These are phyloP conservation scores for Yamadazyma songkhlaensis DNA, from an alignment of 1,139 yeast species.

Conservation along the genomic window DNA sequence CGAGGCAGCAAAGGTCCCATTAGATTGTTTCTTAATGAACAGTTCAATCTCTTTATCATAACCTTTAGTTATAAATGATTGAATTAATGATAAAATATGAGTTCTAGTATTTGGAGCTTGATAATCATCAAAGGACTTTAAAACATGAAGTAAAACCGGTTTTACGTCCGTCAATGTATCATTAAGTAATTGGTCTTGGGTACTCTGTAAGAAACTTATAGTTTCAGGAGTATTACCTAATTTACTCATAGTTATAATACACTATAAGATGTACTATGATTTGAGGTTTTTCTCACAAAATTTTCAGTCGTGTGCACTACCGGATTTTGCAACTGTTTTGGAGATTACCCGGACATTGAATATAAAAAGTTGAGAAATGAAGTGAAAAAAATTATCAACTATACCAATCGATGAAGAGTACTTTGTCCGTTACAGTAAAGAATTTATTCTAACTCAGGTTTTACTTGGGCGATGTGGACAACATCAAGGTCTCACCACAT, in stretches of 20 bases:
- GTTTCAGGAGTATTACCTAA: constrained; percentile 1
- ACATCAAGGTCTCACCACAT: constrained; percentile 34
- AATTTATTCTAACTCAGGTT: constrained; percentile 4
- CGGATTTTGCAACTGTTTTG: constrained; percentile 15
- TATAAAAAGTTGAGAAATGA: background rate
- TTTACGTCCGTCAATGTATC: constrained; percentile 1
- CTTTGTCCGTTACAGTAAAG: constrained; percentile 44
- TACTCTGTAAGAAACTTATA: background rate
- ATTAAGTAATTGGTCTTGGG: constrained; percentile 1
- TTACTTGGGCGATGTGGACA: constrained; percentile 30
- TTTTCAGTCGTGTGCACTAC: constrained; percentile 4
- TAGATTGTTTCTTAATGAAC: constrained; percentile 22
- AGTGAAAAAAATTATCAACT: constrained; percentile 43
- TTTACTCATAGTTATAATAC: background rate
- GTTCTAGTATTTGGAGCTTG: constrained; percentile 48
- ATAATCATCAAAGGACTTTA: constrained; percentile 46
- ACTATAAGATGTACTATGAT: background rate
- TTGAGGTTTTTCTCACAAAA: constrained; percentile 1
- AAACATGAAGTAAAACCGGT: background rate
- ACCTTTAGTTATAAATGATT: constrained; percentile 1
- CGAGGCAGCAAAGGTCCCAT: constrained; percentile 35
- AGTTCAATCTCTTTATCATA: constrained; percentile 26
- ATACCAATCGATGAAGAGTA: constrained; percentile 65
- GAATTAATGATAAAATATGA: constrained; percentile 36
- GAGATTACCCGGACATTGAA: constrained; percentile 9